A percentile compares a stretch with the other conserved stretches of the same genome.
Evolutionary conservation across 2,329 filamentous ascomycete genomes (phyloP).

Genomic region (Colletotrichum melonis): DNA sequence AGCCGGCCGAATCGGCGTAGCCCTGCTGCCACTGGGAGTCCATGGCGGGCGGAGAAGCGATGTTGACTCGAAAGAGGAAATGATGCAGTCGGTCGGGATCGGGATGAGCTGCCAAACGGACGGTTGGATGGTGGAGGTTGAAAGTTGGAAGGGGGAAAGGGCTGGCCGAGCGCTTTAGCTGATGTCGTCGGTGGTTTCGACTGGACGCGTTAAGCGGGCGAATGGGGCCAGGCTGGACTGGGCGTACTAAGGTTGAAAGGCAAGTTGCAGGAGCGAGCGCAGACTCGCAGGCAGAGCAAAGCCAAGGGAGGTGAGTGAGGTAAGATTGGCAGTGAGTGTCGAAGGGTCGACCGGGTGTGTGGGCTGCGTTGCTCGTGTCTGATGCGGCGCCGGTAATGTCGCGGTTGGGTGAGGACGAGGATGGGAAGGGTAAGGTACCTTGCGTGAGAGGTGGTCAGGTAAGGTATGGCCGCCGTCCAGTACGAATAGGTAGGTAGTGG

Average conservation of each 20-base stretch:
- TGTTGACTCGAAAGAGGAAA: slow-evolving; percentile 24
- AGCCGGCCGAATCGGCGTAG: slow-evolving; percentile 73
- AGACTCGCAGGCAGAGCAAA: slow-evolving; percentile 6
- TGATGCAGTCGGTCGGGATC: slow-evolving; percentile 18
- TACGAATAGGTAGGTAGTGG: not conserved
- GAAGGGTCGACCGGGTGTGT: not conserved
- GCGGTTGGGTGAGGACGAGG: not conserved
- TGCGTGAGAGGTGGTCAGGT: not conserved
- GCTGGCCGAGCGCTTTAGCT: slow-evolving; percentile 28
- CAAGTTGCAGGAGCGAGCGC: slow-evolving; percentile 16
- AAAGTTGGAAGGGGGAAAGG: slow-evolving; percentile 32
- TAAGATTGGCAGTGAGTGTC: not conserved
- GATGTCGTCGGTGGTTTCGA: slow-evolving; percentile 34
- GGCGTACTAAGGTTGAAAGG: slow-evolving; percentile 22
- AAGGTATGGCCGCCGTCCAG: not conserved
- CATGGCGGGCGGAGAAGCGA: slow-evolving; percentile 51
- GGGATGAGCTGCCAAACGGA: slow-evolving; percentile 12
- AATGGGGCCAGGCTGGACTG: slow-evolving; percentile 31
- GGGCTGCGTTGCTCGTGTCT: slow-evolving; percentile 10
- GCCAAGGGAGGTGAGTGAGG: not conserved
- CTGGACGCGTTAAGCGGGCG: slow-evolving; percentile 36
- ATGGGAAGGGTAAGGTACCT: not conserved
- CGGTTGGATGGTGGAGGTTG: slow-evolving; percentile 26
- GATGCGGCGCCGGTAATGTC: slow-evolving; percentile 8
- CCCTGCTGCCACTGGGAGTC: slow-evolving; percentile 66